phyloP scores from a whole-genome alignment of 495 filamentous ascomycete genomes.

The Cryomyces antarcticus region DNA sequence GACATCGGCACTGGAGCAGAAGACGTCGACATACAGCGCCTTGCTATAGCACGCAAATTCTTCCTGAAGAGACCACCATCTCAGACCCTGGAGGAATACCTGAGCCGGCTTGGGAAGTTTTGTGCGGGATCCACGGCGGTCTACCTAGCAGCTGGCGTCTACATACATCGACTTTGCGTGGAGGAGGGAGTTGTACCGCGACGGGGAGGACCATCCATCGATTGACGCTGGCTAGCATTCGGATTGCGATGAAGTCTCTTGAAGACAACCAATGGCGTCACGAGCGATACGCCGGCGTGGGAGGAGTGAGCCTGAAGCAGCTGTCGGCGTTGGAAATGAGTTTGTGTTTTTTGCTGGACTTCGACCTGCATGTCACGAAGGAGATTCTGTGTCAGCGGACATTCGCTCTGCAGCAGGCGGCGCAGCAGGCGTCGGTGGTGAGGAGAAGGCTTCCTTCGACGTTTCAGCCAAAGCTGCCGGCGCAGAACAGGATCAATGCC shows the following conservation, averaged over 20 bases:
- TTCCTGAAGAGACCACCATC: constrained; percentile 70
- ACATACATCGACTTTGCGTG: constrained; percentile 63
- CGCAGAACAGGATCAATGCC: not conserved
- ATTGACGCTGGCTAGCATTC: constrained; percentile 60
- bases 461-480: constrained; percentile 3
- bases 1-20: constrained; percentile 37
- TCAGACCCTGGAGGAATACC: constrained; percentile 66
- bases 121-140: constrained; percentile 95
- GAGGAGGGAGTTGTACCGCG: constrained; percentile 44
- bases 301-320: constrained; percentile 65
- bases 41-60: constrained; percentile 72
- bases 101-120: constrained; percentile 66
- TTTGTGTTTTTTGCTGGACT: constrained; percentile 18
- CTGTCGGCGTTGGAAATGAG: constrained; percentile 71
- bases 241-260: constrained; percentile 79
- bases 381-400: constrained; percentile 5
- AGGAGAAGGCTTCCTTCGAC: constrained; percentile 3
- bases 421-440: constrained; percentile 4
- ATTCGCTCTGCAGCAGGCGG: constrained; percentile 9
- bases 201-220: constrained; percentile 74
- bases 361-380: constrained; percentile 14
- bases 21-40: constrained; percentile 46
- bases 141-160: constrained; percentile 80
- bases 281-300: constrained; percentile 65
- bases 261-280: constrained; percentile 82